Evolutionary conservation across 805 yeast genomes (phyloP).

Genomic region (Pichia cabralensis): DNA sequence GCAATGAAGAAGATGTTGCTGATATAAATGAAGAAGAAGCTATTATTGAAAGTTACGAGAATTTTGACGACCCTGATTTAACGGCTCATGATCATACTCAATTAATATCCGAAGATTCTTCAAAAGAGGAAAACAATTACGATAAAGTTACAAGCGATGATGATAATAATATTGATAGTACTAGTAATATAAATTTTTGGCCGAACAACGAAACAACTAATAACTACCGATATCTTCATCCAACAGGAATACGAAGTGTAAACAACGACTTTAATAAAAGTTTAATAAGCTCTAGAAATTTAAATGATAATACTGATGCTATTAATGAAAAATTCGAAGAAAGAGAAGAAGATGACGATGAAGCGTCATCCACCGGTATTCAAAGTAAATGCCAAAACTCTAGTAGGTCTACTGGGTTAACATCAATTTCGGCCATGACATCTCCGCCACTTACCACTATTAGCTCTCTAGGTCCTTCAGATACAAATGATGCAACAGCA

Average conservation of each 20-base stretch:
- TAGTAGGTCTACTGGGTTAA: not conserved
- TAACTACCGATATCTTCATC: not conserved
- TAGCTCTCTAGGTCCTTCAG: not conserved
- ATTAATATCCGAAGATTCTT: no score
- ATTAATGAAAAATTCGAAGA: no score
- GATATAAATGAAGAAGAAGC: not conserved
- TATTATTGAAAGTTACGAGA: not conserved
- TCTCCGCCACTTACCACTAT: slow-evolving; percentile 9
- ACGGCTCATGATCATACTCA: not conserved
- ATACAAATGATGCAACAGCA: slow-evolving; percentile 1
- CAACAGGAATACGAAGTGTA: no score
- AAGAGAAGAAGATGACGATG: no score
- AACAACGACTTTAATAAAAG: no score
- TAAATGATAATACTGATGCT: no score
- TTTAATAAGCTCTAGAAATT: no score
- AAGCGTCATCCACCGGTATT: not conserved
- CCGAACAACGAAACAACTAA: not conserved
- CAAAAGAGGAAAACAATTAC: no score
- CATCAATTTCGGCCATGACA: not conserved
- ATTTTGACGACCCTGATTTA: not conserved
- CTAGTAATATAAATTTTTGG: no score
- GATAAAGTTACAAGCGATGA: no score
- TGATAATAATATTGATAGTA: no score
- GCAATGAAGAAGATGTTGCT: not conserved
- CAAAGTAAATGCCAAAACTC: not conserved